Base-by-base conservation (phyloP, 1,284 basidiomycete genomes). In the Cryptococcus jaspeensis region DNA sequence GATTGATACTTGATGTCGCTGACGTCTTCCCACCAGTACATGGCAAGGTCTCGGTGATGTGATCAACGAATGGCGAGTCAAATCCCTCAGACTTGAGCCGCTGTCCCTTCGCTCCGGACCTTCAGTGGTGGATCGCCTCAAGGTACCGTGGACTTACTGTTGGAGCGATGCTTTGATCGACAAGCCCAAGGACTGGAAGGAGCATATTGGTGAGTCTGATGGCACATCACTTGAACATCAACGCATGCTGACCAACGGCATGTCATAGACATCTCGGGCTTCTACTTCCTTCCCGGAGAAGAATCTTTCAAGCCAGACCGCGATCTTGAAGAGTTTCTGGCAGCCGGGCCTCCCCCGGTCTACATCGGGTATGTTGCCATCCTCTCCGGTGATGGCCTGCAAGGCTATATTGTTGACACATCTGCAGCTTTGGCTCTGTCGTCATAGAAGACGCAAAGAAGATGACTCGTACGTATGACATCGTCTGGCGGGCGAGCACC, bases 61-160 rank as follows among this genome's bases (percentile, higher is more conserved):
- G 28, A 81, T 86, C 65, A 86, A 88, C 66, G 74, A 76, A 12
- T 86, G 87, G 71, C 81, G 86, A 32, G 78, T 76, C 13, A 75
- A 75, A 7, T 79, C 80, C 1, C 78, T 88, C 1, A 81, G 81
- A 0, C 72, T 87, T 2, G 76, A 77, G 18, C 74, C 82, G 0
- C 76, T 87, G 2, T 78, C 77, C 1, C 53, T 81, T 13, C 73
- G 79, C 3, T 78, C 81, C 2, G 85, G 84, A 0, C 81, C 84
- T 3, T 80, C 82, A 28, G 71, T 85, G 22, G 65, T 84, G 3
- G 84, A 86, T 59, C 78, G 82, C 25, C 74, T 86, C 44, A 84
- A 84, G 60, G 75, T 87, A 8, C 87, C 87, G 6, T 86, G 83
- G 81, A 85, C 86, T 16, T 88, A 87, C 66, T 86, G 85, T 61